These are phyloP conservation scores for Coemansia aciculifera DNA, from an alignment of 192 early-diverging fungal genomes.

Conservation along the genomic window DNA sequence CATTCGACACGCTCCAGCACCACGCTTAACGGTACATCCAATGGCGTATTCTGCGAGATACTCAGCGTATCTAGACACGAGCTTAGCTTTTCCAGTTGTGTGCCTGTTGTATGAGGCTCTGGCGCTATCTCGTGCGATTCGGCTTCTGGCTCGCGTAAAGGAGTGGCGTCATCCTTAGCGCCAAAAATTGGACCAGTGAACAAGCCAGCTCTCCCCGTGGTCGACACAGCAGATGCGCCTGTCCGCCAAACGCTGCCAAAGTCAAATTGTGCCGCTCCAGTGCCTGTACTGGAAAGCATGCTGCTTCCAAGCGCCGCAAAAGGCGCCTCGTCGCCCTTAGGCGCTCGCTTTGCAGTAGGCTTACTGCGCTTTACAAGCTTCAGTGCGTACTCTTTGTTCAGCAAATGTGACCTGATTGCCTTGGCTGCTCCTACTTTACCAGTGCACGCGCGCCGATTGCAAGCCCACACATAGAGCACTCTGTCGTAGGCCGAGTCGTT, in stretches of 20 bases:
- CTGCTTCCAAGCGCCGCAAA: background rate
- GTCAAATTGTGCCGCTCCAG: constrained; percentile 13
- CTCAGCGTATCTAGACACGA: constrained; percentile 1
- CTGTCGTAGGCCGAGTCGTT: constrained; percentile 69
- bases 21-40: background rate
- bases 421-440: constrained; percentile 61
- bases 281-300: background rate
- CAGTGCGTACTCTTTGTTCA: constrained; percentile 65
- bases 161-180: background rate
- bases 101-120: background rate
- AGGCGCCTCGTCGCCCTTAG: background rate
- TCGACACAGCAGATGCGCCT: background rate
- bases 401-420: constrained; percentile 62
- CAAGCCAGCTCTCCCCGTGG: background rate
- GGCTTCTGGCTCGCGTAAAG: background rate
- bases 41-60: background rate
- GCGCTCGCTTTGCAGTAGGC: background rate
- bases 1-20: constrained; percentile 23
- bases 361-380: constrained; percentile 52
- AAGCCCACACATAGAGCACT: constrained; percentile 78
- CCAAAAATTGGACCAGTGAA: constrained; percentile 37
- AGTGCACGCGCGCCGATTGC: constrained; percentile 75
- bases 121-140: background rate
- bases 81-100: background rate
- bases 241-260: constrained; percentile 52